These are phyloP conservation scores for Tetrapisispora nanseiensis DNA, from an alignment of 805 yeast species.

Conservation along the genomic window DNA sequence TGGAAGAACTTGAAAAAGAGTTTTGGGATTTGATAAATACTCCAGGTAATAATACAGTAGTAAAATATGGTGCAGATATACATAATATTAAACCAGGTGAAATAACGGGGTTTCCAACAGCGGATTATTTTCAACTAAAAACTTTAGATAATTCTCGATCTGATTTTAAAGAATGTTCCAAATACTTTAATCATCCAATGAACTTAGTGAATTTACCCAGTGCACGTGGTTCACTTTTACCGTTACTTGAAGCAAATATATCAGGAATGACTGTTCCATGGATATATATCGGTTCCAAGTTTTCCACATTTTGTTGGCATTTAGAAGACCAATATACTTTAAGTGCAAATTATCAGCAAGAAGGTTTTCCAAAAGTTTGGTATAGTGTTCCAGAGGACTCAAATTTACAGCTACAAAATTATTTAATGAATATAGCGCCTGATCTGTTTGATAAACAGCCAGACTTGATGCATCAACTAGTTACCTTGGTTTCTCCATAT, in stretches of 20 bases:
- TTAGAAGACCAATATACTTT: conserved; percentile 89
- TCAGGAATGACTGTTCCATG: conserved; percentile 95
- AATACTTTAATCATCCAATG: conserved; percentile 56
- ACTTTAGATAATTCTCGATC: conserved; percentile 3
- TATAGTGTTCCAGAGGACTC: conserved; percentile 72
- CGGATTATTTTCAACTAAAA: conserved; percentile 22
- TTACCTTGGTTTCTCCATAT: conserved; percentile 69
- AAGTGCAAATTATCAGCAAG: conserved; percentile 86
- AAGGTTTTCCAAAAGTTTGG: conserved; percentile 88
- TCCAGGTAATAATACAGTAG: conserved; percentile 32
- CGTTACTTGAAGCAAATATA: conserved; percentile 53
- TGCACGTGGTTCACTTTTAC: conserved; percentile 58
- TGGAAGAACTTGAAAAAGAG: conserved; percentile 44
- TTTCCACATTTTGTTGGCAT: conserved; percentile 95
- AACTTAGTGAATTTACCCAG: conserved; percentile 66
- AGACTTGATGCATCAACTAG: conserved; percentile 77
- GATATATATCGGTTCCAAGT: conserved; percentile 83
- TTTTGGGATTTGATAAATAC: conserved; percentile 54
- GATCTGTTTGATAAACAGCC: conserved; percentile 79
- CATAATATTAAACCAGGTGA: conserved; percentile 56
- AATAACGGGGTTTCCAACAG: conserved; percentile 66
- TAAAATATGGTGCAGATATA: conserved; percentile 79
- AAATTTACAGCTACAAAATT: conserved; percentile 53
- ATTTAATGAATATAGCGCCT: conserved; percentile 60
- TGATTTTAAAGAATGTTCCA: conserved; percentile 17